Base-by-base conservation (phyloP, 2,329 filamentous ascomycete genomes). In the Aureobasidium sp. region DNA sequence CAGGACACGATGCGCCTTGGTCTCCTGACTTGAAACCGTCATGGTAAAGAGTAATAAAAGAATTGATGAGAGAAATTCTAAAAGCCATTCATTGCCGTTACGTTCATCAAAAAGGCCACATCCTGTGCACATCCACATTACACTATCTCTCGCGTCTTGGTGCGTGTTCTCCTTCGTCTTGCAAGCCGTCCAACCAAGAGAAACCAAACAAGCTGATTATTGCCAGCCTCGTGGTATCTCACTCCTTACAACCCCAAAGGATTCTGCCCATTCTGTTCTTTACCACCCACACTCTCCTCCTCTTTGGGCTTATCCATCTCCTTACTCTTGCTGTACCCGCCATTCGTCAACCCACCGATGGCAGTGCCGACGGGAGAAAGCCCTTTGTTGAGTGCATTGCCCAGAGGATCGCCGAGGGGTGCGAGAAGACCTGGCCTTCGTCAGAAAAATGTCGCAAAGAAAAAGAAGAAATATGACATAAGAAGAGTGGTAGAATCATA, bases 241-340 rank as follows among this genome's bases (percentile, higher is more conserved):
- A n/a, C n/a, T n/a, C 14, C 37, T 53, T 29, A 73, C 67, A 74
- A 62, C 2, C 72, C 71, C 39, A 74, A 61, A 48, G 72, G 72
- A 63, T 74, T 74, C 67, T 70, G 66, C 11, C 69, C 72, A 22
- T 65, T 71, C 69, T 74, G 72, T 56, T 66, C 59, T 34, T 74
- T 73, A 9, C 71, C 72, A 12, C 72, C 72, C 27, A 74, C 70
- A 3, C 67, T 70, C 31, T 62, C 70, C 62, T 67, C 55, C 22
- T 72, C 68, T 9, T 59, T n/a, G 25, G 64, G 12, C 37, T 63
- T 63, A 22, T 48, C 53, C 61, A 49, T 49, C 25, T 58, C 61
- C 25, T 61, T 61, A 7, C 41, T 47, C 20, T 61, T 61, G 25
- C 36, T 51, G n/a, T 61, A 61, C 27, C 57, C 57, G 12, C 57